Conservation (phyloP, 305 asterid genomes). For the Fraxinus paxiana region DNA sequence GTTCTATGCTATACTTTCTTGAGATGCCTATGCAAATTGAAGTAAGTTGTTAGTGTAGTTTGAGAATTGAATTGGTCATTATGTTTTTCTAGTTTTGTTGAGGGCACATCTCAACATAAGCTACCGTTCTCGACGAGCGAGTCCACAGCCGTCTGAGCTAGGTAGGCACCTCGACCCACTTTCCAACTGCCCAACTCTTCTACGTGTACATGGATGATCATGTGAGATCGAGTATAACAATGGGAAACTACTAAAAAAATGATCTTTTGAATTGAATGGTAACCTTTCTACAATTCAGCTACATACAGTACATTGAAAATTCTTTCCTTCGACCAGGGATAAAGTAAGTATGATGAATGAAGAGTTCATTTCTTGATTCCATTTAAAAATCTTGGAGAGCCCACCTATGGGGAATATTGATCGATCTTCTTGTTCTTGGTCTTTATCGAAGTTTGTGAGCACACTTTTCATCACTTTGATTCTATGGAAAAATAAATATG, state of each 20-base stretch:
- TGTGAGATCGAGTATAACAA: background rate
- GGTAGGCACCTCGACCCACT: background rate
- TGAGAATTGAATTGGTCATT: background rate
- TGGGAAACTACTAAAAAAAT: background rate
- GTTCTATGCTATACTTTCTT: background rate
- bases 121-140: background rate
- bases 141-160: background rate
- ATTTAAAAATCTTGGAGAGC: background rate
- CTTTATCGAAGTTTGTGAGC: background rate
- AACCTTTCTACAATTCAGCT: background rate
- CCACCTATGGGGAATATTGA: background rate
- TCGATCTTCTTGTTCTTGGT: background rate
- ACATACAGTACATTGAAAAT: background rate
- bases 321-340: background rate
- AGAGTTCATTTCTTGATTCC: constrained; percentile 7
- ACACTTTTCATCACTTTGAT: background rate
- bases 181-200: background rate
- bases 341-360: background rate
- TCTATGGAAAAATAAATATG: background rate
- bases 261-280: background rate
- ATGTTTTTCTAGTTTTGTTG: background rate
- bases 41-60: background rate
- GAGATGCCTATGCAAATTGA: background rate
- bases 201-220: background rate
- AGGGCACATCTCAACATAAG: background rate